Percentiles rank a stretch among this genome's conserved stretches.
These are phyloP conservation scores for Ephemerocybe angulata DNA, from an alignment of 768 basidiomycete genomes.

Conservation along the genomic window DNA sequence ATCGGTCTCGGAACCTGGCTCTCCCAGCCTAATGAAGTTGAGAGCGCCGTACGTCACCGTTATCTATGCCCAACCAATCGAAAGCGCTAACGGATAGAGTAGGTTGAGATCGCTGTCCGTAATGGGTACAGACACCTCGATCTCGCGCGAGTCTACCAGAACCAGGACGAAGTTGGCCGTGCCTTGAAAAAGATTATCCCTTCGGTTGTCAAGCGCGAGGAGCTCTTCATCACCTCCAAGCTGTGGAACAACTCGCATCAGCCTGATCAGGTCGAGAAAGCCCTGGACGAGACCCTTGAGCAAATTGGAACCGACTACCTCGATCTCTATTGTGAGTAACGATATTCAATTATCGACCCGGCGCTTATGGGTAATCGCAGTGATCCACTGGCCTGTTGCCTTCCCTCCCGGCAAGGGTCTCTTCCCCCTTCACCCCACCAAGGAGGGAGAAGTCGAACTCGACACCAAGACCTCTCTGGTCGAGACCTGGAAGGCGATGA, in stretches of 20 bases:
- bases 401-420: conserved; percentile 58
- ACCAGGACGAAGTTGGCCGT: conserved; percentile 73
- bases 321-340: conserved; percentile 66
- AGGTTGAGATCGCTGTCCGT: conserved; percentile 75
- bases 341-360: background rate
- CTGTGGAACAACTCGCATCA: conserved; percentile 77
- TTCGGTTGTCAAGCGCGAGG: conserved; percentile 72
- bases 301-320: conserved; percentile 75
- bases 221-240: conserved; percentile 80
- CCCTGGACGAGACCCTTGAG: conserved; percentile 69
- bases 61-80: background rate
- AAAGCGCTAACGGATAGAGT: background rate
- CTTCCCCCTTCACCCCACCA: conserved; percentile 47
- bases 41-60: conserved; percentile 51
- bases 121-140: conserved; percentile 85
- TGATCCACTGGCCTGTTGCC: conserved; percentile 78
- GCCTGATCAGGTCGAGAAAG: conserved; percentile 63
- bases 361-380: conserved; percentile 28
- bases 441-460: conserved; percentile 45
- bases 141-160: conserved; percentile 74
- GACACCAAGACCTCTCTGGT: conserved; percentile 60
- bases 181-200: conserved; percentile 77
- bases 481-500: conserved; percentile 83
- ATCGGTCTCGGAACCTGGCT: conserved; percentile 85
- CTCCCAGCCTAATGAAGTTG: conserved; percentile 71